phyloP scores from a whole-genome alignment of 306 rosid genomes.

The Herpetospermum pedunculosum region DNA sequence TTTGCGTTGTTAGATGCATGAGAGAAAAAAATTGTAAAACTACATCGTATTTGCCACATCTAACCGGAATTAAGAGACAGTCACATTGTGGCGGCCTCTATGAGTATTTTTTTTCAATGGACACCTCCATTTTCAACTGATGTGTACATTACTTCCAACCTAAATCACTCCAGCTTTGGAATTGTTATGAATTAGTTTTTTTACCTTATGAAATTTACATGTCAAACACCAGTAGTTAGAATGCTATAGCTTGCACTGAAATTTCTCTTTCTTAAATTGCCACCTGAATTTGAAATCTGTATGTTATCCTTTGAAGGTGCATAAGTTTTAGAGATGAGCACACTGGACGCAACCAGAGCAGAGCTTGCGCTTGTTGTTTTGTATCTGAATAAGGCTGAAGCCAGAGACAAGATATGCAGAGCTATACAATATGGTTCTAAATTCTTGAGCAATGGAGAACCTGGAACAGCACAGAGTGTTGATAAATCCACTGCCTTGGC shows the following conservation, averaged over 20 bases:
- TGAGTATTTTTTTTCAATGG: too few relatives aligned
- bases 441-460: conserved; percentile 81
- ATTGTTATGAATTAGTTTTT: neutral
- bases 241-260: neutral
- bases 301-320: neutral
- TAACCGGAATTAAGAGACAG: too few relatives aligned
- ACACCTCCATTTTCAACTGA: neutral
- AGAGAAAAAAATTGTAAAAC: too few relatives aligned
- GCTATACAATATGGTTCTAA: conserved; percentile 97
- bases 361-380: conserved; percentile 80
- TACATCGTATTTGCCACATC: too few relatives aligned
- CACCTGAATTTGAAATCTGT: neutral
- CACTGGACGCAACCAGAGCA: conserved; percentile 81
- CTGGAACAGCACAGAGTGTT: conserved; percentile 87
- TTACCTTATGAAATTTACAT: neutral
- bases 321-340: conserved; percentile 53
- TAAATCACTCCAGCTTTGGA: neutral
- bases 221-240: neutral
- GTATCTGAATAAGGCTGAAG: conserved; percentile 90
- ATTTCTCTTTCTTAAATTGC: neutral
- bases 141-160: neutral
- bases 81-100: too few relatives aligned
- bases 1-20: too few relatives aligned
- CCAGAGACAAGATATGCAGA: conserved; percentile 99
- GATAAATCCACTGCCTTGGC: conserved; percentile 94